A percentile compares a stretch with the other conserved stretches of the same genome.
phyloP scores from a whole-genome alignment of 371 early-diverging fungal species.

The Umbelopsis sp. region DNA sequence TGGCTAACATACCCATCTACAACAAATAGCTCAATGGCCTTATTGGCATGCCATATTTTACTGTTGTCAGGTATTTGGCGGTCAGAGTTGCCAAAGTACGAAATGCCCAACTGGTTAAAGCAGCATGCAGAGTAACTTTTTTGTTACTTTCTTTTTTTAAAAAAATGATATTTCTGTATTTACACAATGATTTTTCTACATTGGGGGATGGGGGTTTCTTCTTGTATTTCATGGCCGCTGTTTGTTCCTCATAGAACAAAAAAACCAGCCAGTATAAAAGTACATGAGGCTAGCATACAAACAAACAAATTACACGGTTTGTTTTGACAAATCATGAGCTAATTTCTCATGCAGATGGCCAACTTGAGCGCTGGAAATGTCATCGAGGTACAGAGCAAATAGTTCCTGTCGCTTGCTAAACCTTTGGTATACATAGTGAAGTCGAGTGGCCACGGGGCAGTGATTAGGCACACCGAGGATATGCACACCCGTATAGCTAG shows the following conservation, averaged over 20 bases:
- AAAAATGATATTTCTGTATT: not conserved
- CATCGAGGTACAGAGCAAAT: not conserved
- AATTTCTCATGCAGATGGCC: not conserved
- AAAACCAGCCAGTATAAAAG: not conserved
- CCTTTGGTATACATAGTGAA: constrained; percentile 12
- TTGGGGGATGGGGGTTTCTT: too few species aligned
- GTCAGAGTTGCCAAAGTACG: not conserved
- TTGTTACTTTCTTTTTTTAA: not conserved
- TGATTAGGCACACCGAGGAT: not conserved
- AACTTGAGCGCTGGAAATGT: not conserved
- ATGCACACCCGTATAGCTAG: not conserved
- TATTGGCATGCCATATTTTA: constrained; percentile 43
- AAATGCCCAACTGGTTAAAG: not conserved
- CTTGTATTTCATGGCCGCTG: not conserved
- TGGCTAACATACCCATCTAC: constrained; percentile 58
- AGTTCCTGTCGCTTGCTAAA: not conserved
- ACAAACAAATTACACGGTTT: not conserved
- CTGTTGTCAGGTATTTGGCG: constrained; percentile 31
- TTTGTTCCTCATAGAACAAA: not conserved
- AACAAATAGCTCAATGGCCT: constrained; percentile 35
- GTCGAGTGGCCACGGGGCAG: not conserved
- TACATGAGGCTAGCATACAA: not conserved
- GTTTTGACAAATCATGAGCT: constrained; percentile 8
- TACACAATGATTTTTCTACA: too few species aligned
- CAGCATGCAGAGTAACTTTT: not conserved